Base-by-base conservation (phyloP, 83 land plant genomes). In the Isoetes engelmannii region DNA sequence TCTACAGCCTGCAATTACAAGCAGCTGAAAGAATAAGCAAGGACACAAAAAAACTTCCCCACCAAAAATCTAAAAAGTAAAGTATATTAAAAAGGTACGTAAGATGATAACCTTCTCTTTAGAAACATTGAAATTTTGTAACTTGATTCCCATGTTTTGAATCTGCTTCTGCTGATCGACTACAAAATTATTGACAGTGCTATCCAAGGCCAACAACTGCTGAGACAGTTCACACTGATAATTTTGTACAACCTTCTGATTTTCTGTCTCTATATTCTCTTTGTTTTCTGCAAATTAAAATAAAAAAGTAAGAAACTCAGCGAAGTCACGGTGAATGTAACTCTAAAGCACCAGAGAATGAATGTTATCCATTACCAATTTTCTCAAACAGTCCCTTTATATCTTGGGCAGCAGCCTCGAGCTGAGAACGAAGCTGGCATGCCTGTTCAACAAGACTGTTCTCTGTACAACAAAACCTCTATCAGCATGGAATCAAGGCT, bases 381-480 rank as follows among this genome's bases (percentile, higher is more conserved):
- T 89, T 92, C 3, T 68, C 78, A 72, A 78, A 85, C 51, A 92
- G 56, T 4, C 84, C 85, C 57, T 86, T 79, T 68, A 89, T 84
- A 70, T 92, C 96, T 49, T 77, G 71, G 48, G 80, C 82, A 37
- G 96, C 81, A 20, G 87, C 83, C 70, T 92, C 98, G 79, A 92
- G 72, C 12, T 92, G 80, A 19, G 85, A 75, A 28, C 81, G 83
- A 68, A 90, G 75, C 12, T 47, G 73, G 68, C 80, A 80, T 4
- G 96, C 88, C 63, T 85, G 88, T 61, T 90, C 85, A 50, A 87
- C 63, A 62, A 90, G 67, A 28, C 75, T 84, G 77, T 79, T 81
- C 77, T 90, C 96, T 90, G 83, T 74, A 19, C 12, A 72, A 15
- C 7, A 19, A 56, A 57, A 47, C 7, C 12, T n/a, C n/a, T n/a